Evolutionary conservation across 23 red algal species (phyloP), one percentile per base, ranked within the genome.

Genomic region (Gracilaria domingensis): DNA sequence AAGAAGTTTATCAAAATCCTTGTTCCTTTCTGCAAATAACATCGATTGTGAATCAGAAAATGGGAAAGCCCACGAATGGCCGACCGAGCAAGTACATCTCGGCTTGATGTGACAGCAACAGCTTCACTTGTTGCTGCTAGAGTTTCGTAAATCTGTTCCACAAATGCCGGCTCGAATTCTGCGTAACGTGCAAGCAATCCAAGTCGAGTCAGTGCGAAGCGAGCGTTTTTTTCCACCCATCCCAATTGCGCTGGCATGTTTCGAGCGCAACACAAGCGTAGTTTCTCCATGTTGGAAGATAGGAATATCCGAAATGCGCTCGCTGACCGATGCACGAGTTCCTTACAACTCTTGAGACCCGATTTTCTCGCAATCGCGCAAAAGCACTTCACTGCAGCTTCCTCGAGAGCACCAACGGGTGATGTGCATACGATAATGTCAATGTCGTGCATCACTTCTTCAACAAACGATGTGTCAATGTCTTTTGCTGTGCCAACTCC

Each of bases 331-430:
- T 80, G 33, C 45, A 90, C 65, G 66, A 80, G 49, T 21, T 40
- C 75, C n/a, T 34, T 34, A 23, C 66, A 70, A 57, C 71, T 71
- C 53, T 59, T 39, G 26, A 42, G 30, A 55, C 33, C 66, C 2
- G 79, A 92, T 42, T 60, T 83, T 57, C 69, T 53, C 4, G 79
- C 66, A 40, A 92, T 59, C 21, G 72, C 89, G 38, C 89, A 92
- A 71, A 92, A 61, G 67, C 89, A 92, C 48, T 35, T 83, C n/a
- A 92, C 53, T 39, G 89, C 77, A 53, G 89, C 79, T 56, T 92
- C 65, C 66, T 83, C 89, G 25, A 92, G 33, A 53, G 69, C 66
- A 3, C 30, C 42, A 73, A 84, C 9, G 16, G 89, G 89, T 5
- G 79, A 92, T 33, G 48, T 67, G 37, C 89, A 92, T 21, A 92